Conservation (phyloP, 176 grass and related monocot genomes). For the Eleusine coracana region DNA sequence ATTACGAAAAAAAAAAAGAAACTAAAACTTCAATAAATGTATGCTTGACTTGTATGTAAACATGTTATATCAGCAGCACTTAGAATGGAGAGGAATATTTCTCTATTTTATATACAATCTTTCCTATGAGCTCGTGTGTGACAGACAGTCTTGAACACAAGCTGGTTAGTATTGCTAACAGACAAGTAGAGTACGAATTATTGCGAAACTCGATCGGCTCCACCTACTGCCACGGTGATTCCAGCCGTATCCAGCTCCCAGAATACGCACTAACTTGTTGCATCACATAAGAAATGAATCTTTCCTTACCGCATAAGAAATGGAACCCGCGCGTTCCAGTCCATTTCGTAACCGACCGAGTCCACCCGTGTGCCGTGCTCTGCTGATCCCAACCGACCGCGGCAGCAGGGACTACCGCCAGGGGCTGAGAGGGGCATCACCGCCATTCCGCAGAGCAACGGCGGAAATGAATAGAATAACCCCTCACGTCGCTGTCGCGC, state of each 20-base stretch:
- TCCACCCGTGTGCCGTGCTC: neutral
- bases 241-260: neutral
- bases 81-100: neutral
- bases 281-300: too few relatives aligned
- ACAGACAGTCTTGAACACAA: too few relatives aligned
- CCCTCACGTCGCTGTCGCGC: constrained; percentile 42
- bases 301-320: neutral
- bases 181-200: neutral
- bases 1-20: too few relatives aligned
- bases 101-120: neutral
- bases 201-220: too few relatives aligned
- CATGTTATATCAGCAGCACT: too few relatives aligned
- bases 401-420: too few relatives aligned
- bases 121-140: too few relatives aligned
- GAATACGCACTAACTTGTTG: neutral
- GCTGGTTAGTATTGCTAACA: neutral
- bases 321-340: neutral
- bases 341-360: neutral
- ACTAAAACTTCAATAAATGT: too few relatives aligned
- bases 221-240: neutral
- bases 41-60: too few relatives aligned
- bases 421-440: constrained; percentile 14
- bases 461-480: constrained; percentile 24
- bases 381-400: neutral
- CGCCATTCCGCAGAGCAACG: constrained; percentile 22